Conservation (phyloP, 208 protist species). For the Balamuthia mandrillaris region DNA sequence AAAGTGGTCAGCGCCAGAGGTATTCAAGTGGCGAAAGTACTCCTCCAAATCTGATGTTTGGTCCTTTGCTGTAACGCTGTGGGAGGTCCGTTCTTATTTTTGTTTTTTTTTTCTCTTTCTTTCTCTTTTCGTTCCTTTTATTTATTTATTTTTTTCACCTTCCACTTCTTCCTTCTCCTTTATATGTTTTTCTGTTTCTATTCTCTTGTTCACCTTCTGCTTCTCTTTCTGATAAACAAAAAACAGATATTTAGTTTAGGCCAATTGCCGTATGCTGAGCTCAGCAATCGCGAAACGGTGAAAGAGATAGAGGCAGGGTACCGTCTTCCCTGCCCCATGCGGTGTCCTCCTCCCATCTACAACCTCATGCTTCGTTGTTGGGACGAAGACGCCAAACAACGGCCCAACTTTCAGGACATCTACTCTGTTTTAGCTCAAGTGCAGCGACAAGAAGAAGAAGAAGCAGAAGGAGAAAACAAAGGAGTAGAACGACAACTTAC, state of each 20-base stretch:
- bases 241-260: conserved; percentile 37
- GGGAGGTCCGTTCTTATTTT: conserved; percentile 12
- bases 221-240: neutral
- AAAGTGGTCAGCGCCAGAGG: conserved; percentile 20
- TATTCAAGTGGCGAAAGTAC: conserved; percentile 27
- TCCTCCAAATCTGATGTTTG: conserved; percentile 8
- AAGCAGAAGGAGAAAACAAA: too few relatives aligned
- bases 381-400: neutral
- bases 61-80: conserved; percentile 25
- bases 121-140: neutral
- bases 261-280: neutral
- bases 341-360: conserved; percentile 8
- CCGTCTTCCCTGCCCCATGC: neutral
- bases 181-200: neutral
- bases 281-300: neutral
- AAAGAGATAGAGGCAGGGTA: conserved; percentile 29
- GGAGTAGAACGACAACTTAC: neutral
- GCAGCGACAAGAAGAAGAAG: conserved; percentile 15
- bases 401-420: conserved; percentile 26
- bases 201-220: neutral
- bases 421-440: neutral
- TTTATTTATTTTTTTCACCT: neutral
- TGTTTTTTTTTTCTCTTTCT: neutral
- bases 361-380: conserved; percentile 9
- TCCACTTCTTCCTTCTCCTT: neutral